Percentiles rank a stretch among this genome's conserved stretches.
Evolutionary conservation across 768 basidiomycete species (phyloP).

Genomic region (Crassisporium funariophilum): DNA sequence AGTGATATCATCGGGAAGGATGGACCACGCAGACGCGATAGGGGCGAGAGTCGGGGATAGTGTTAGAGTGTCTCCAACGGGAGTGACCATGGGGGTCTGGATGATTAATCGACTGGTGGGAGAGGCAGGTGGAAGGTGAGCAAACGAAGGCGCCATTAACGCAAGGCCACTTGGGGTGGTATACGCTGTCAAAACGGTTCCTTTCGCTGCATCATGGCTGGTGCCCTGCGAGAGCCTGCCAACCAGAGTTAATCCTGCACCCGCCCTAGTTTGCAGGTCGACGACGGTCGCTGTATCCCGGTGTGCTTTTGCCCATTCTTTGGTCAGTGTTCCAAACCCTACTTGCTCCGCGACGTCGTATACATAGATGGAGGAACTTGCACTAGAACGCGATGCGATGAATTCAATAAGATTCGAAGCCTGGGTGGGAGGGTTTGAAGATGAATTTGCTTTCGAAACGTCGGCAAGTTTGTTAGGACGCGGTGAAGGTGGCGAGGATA

Average conservation of each 20-base stretch:
- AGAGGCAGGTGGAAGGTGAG: conserved; percentile 66
- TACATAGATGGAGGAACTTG: conserved; percentile 72
- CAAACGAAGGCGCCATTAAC: conserved; percentile 78
- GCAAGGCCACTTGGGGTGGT: conserved; percentile 84
- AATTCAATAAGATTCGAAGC: conserved; percentile 72
- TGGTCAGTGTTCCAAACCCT: conserved; percentile 78
- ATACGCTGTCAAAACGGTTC: conserved; percentile 72
- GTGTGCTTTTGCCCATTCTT: conserved; percentile 55
- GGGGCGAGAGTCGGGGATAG: conserved; percentile 79
- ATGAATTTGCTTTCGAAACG: conserved; percentile 31
- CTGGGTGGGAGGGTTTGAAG: conserved; percentile 45
- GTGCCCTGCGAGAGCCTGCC: conserved; percentile 82
- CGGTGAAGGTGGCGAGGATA: conserved; percentile 41
- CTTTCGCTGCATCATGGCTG: conserved; percentile 62
- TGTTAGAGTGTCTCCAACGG: conserved; percentile 63
- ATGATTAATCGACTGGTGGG: conserved; percentile 71
- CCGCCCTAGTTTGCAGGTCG: conserved; percentile 78
- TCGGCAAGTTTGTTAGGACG: conserved; percentile 25
- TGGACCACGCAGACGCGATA: conserved; percentile 57
- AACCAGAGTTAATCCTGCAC: conserved; percentile 79
- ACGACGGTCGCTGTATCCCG: conserved; percentile 55
- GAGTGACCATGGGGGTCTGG: conserved; percentile 78
- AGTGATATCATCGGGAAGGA: conserved; percentile 66
- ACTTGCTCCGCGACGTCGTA: conserved; percentile 84
- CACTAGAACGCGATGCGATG: conserved; percentile 54